phyloP scores from a whole-genome alignment of 305 asterid species.

The Andrographis paniculata region DNA sequence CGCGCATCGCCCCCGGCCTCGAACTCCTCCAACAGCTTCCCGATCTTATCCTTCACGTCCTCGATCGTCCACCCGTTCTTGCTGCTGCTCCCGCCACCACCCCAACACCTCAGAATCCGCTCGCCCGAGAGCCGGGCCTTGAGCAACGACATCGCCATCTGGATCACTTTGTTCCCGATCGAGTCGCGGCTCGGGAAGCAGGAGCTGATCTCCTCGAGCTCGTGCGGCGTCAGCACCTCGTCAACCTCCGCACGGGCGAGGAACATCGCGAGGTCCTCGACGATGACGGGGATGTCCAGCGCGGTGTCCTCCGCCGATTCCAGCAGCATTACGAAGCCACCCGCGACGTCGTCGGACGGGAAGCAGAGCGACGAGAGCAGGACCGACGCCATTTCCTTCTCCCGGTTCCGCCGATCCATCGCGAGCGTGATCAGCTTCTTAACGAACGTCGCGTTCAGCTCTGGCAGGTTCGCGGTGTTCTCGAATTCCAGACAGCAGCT shows the following conservation, averaged over 20 bases:
- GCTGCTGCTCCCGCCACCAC: slow-evolving; percentile 65
- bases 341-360: slow-evolving; percentile 74
- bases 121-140: slow-evolving; percentile 80
- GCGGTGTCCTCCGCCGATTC: slow-evolving; percentile 93
- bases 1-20: slow-evolving; percentile 74
- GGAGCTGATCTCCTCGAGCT: slow-evolving; percentile 64
- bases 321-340: slow-evolving; percentile 64
- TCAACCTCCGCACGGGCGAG: slow-evolving; percentile 81
- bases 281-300: slow-evolving; percentile 68
- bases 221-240: slow-evolving; percentile 77
- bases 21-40: slow-evolving; percentile 59
- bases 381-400: slow-evolving; percentile 92
- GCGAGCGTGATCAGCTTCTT: slow-evolving; percentile 78
- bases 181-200: slow-evolving; percentile 45
- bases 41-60: slow-evolving; percentile 79
- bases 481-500: slow-evolving; percentile 62
- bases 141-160: slow-evolving; percentile 59
- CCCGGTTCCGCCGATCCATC: slow-evolving; percentile 88
- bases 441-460: slow-evolving; percentile 64
- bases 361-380: slow-evolving; percentile 66
- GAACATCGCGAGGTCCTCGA: slow-evolving; percentile 83
- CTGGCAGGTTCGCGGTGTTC: slow-evolving; percentile 29
- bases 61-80: slow-evolving; percentile 66
- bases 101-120: slow-evolving; percentile 90
- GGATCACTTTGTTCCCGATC: slow-evolving; percentile 55